Evolutionary conservation across 78 protist genomes (phyloP).

Genomic region (Polysphondylium violaceum): DNA sequence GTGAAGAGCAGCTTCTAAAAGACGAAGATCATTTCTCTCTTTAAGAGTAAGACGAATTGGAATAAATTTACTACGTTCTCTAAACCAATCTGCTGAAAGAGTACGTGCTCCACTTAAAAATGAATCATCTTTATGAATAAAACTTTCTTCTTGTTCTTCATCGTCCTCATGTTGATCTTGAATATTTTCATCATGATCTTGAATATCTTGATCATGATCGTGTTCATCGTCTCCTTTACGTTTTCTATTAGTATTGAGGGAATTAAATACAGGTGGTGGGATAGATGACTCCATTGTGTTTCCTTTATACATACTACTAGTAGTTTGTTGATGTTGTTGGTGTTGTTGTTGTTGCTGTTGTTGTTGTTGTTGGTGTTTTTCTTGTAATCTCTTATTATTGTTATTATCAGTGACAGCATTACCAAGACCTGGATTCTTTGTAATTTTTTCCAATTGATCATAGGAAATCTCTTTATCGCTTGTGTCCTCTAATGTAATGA

Average conservation of each 20-base stretch:
- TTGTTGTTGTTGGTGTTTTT: neutral
- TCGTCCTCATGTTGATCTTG: neutral
- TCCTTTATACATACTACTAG: slow-evolving; percentile 31
- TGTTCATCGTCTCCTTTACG: neutral
- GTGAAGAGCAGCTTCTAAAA: slow-evolving; percentile 90
- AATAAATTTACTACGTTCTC: slow-evolving; percentile 75
- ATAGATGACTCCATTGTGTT: neutral
- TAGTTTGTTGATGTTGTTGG: neutral
- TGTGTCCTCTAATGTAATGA: neutral
- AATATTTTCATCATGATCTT: neutral
- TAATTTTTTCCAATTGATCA: neutral
- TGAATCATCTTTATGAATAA: neutral
- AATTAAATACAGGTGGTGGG: neutral
- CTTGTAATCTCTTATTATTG: neutral
- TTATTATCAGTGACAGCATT: neutral
- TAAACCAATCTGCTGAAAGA: slow-evolving; percentile 14
- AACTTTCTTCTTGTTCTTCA: neutral
- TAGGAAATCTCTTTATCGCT: neutral
- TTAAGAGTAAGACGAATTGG: slow-evolving; percentile 71
- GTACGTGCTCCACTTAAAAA: neutral
- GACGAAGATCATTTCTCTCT: slow-evolving; percentile 87
- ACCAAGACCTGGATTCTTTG: neutral
- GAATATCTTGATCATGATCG: neutral
- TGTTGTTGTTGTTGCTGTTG: neutral
- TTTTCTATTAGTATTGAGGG: slow-evolving; percentile 11